Base-by-base conservation (phyloP, 257 asterid genomes). In the Handroanthus guayacan region DNA sequence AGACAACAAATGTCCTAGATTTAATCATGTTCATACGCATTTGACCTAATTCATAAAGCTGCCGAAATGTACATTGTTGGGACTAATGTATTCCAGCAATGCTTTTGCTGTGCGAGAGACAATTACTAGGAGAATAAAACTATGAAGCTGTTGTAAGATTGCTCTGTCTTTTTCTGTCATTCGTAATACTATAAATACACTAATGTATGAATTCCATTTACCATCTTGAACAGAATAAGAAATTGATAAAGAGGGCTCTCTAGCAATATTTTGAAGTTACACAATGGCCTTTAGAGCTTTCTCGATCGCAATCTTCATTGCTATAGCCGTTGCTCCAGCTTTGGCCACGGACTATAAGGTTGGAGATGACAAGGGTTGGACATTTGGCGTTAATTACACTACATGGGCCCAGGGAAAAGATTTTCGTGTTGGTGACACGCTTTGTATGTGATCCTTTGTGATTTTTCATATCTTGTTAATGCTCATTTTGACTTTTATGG, bases 291-390 rank as follows among this genome's bases (percentile, higher is more conserved):
- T 67, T 14, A 75, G 20, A 76, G 79, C 63, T 60, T 74, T 67
- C 16, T 67, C 79, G 72, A 75, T 75, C 3, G 5, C 84, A 13
- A 37, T 76, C 9, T 45, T 77, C 44, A 36, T 79, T 1, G 80
- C 82, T 18, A 36, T 38, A 8, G 12, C 57, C 2, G 74, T n/a
- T 39, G 58, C 69, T 62, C 74, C 87, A 16, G 79, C 62, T 54
- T 34, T 82, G 55, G 84, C 77, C 11, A 61, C 62, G 1, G 86
- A 87, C 25, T 74, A 78, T 62, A 66, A 61, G 39, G 91, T 87
- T 4, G 89, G 91, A 73, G 91, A 81, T 44, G 79, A 80, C 7
- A n/a, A 11, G 11, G 91, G 91, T 17, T 86, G 91, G 91, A 80
- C 62, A 17, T 1, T 71, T 5, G 45, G 37, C 17, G 69, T 86